Evolutionary conservation across 2,329 filamentous ascomycete genomes (phyloP).

Genomic region (Sclerotiophoma versabilis): DNA sequence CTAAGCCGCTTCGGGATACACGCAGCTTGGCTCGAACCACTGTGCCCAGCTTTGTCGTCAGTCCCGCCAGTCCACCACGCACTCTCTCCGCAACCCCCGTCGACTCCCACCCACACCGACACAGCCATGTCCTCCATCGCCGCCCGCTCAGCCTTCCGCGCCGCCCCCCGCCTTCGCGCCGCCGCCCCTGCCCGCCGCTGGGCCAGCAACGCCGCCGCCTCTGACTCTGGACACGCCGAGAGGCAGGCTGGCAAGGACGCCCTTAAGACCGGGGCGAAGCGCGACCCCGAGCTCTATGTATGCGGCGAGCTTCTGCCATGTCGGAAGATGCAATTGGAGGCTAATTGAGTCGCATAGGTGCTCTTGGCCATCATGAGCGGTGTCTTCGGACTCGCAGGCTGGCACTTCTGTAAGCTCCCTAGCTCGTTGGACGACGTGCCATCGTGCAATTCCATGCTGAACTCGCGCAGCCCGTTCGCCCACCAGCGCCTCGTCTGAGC

Average conservation of each 20-base stretch:
- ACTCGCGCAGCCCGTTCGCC: conserved; percentile 75
- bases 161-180: conserved; percentile 54
- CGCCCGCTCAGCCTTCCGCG: conserved; percentile 56
- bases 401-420: conserved; percentile 75
- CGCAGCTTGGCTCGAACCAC: conserved; percentile 21
- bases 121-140: conserved; percentile 54
- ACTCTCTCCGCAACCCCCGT: conserved; percentile 22
- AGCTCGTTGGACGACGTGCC: conserved; percentile 8
- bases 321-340: conserved; percentile 10
- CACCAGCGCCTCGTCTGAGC: conserved; percentile 83
- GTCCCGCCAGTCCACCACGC: conserved; percentile 19
- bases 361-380: conserved; percentile 90
- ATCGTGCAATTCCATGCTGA: conserved; percentile 18
- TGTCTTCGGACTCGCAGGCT: conserved; percentile 86
- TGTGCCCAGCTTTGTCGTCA: conserved; percentile 21
- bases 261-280: conserved; percentile 70
- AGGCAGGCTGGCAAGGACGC: conserved; percentile 55
- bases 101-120: conserved; percentile 26
- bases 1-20: conserved; percentile 7
- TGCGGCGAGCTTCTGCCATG: conserved; percentile 31
- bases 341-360: conserved; percentile 65
- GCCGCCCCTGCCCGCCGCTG: conserved; percentile 44
- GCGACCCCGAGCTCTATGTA: conserved; percentile 79
- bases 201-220: conserved; percentile 41
- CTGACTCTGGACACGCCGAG: conserved; percentile 49